These are phyloP conservation scores for Aspergillus cejpii DNA, from an alignment of 2,329 filamentous ascomycete species.

Conservation along the genomic window DNA sequence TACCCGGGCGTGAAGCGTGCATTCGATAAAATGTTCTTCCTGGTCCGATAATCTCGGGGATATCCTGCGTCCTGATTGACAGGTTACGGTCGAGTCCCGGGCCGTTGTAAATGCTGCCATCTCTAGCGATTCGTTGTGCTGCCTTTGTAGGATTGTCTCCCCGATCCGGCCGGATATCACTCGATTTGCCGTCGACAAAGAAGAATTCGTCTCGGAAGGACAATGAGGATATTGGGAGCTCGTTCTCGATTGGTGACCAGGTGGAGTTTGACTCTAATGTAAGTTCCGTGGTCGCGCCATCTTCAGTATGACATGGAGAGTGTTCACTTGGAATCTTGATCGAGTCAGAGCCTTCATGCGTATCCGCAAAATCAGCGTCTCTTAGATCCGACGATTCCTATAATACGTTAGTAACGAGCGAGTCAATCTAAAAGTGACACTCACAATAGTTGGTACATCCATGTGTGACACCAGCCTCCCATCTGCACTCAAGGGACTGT, in stretches of 20 bases:
- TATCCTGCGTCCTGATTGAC: conserved; percentile 13
- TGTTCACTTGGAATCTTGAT: conserved; percentile 2
- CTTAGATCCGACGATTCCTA: not conserved
- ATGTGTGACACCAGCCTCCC: not conserved
- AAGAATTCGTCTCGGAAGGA: conserved; percentile 25
- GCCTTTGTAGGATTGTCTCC: conserved; percentile 23
- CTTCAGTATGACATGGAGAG: conserved; percentile 10
- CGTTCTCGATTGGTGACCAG: conserved; percentile 21
- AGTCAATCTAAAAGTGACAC: not conserved
- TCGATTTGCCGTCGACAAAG: conserved; percentile 25
- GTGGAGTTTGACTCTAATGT: conserved; percentile 15
- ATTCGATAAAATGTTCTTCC: conserved; percentile 3
- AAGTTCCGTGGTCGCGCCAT: conserved; percentile 8
- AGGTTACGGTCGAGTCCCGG: conserved; percentile 16
- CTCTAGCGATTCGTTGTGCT: conserved; percentile 10
- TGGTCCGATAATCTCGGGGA: conserved; percentile 19
- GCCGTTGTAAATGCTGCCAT: conserved; percentile 19
- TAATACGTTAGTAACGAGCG: not conserved
- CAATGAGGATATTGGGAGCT: conserved; percentile 15
- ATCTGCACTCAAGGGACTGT: not conserved
- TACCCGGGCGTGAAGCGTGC: not conserved
- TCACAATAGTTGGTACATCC: not conserved
- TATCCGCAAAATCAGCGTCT: not conserved
- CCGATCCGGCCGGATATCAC: conserved; percentile 17
- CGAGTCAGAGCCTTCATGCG: not conserved